phyloP scores from a whole-genome alignment of 768 basidiomycete genomes.

The Russula brevipes region DNA sequence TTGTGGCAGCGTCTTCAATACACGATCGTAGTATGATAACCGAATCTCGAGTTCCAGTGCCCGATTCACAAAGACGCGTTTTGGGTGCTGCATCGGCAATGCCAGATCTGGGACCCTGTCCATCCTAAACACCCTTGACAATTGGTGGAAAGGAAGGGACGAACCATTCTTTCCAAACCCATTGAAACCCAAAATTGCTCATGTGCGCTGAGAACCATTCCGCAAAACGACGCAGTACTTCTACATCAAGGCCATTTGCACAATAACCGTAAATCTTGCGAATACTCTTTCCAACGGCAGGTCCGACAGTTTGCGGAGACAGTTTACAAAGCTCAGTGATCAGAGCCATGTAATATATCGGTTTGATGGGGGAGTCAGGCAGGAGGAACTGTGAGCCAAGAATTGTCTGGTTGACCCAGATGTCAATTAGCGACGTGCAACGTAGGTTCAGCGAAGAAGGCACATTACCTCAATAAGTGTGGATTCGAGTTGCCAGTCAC shows the following conservation, averaged over 20 bases:
- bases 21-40: slow-evolving; percentile 88
- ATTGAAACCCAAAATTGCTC: slow-evolving; percentile 96
- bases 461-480: slow-evolving; percentile 71
- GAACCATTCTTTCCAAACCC: slow-evolving; percentile 99
- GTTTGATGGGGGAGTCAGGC: slow-evolving; percentile 70
- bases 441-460: not conserved
- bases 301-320: slow-evolving; percentile 88
- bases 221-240: slow-evolving; percentile 72
- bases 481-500: slow-evolving; percentile 86
- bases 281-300: slow-evolving; percentile 94
- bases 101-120: slow-evolving; percentile 80
- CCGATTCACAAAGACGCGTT: slow-evolving; percentile 79
- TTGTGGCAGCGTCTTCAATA: slow-evolving; percentile 82
- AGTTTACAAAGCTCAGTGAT: slow-evolving; percentile 93
- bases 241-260: slow-evolving; percentile 84
- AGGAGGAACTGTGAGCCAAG: slow-evolving; percentile 70
- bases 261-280: slow-evolving; percentile 75
- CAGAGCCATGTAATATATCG: slow-evolving; percentile 81
- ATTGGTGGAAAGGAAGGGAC: slow-evolving; percentile 27
- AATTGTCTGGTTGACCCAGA: slow-evolving; percentile 47
- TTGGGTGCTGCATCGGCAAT: slow-evolving; percentile 73
- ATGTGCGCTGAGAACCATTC: slow-evolving; percentile 97
- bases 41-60: slow-evolving; percentile 87
- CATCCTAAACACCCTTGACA: slow-evolving; percentile 2
- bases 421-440: slow-evolving; percentile 1